phyloP scores from a whole-genome alignment of 345 rosid species.

The Lepidium sativum region DNA sequence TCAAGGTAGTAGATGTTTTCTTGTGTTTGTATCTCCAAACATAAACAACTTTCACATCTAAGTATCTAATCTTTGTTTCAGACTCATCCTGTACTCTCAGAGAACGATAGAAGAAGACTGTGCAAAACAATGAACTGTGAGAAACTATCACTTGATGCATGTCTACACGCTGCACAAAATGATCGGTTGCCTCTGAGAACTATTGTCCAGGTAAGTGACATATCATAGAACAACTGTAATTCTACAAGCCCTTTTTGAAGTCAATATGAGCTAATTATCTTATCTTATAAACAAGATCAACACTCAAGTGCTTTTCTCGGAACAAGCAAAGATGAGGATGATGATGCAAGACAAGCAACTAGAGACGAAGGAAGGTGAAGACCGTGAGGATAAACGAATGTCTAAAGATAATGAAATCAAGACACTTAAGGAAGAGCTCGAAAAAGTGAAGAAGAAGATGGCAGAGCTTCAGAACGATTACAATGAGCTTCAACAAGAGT shows the following conservation, averaged over 20 bases:
- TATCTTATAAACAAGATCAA: slow-evolving; percentile 4
- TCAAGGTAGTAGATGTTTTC: slow-evolving; percentile 48
- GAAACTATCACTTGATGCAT: slow-evolving; percentile 82
- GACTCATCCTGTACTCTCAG: slow-evolving; percentile 68
- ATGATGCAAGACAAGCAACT: slow-evolving; percentile 51
- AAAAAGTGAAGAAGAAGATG: slow-evolving; percentile 50
- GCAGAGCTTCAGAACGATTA: slow-evolving; percentile 55
- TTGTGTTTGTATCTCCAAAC: neutral
- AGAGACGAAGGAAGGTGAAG: slow-evolving; percentile 28
- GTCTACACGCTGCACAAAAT: slow-evolving; percentile 89
- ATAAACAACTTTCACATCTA: neutral
- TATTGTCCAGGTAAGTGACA: slow-evolving; percentile 55
- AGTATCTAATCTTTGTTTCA: slow-evolving; percentile 21
- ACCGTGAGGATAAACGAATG: slow-evolving; percentile 30
- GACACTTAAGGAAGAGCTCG: slow-evolving; percentile 50
- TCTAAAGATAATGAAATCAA: slow-evolving; percentile 42
- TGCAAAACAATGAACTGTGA: slow-evolving; percentile 70
- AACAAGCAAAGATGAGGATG: slow-evolving; percentile 74
- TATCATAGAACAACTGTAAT: neutral
- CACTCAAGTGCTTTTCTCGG: slow-evolving; percentile 63
- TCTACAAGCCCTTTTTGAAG: neutral
- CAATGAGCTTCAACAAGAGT: slow-evolving; percentile 53
- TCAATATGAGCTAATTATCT: neutral
- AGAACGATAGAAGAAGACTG: slow-evolving; percentile 61
- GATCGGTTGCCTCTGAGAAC: slow-evolving; percentile 82